Evolutionary conservation across 2,329 filamentous ascomycete genomes (phyloP).

Genomic region (Scedosporium apiospermum): DNA sequence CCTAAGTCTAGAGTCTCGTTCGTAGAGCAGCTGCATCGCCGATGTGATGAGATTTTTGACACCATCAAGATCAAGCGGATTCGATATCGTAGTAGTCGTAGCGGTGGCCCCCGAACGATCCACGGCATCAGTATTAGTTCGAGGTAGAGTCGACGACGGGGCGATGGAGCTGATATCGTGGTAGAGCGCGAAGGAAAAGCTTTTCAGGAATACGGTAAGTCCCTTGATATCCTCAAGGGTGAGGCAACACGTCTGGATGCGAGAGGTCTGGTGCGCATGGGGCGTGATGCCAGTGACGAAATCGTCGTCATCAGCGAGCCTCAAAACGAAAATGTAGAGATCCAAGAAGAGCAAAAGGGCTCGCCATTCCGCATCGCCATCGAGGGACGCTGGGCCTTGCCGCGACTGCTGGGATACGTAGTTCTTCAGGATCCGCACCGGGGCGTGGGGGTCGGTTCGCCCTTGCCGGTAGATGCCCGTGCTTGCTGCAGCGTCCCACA

Average conservation of each 20-base stretch:
- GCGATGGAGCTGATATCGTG: conserved; percentile 64
- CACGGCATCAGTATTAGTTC: not conserved
- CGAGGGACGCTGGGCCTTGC: conserved; percentile 4
- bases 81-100: conserved; percentile 9
- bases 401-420: conserved; percentile 12
- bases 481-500: conserved; percentile 58
- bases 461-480: conserved; percentile 21
- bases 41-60: conserved; percentile 73
- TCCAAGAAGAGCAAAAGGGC: conserved; percentile 86
- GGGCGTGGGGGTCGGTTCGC: conserved; percentile 7
- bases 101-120: conserved; percentile 14
- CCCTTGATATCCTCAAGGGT: conserved; percentile 60
- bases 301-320: conserved; percentile 93
- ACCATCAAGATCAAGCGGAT: conserved; percentile 58
- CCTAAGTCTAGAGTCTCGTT: conserved; percentile 78
- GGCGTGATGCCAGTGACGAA: conserved; percentile 60
- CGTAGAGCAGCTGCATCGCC: conserved; percentile 79
- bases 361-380: conserved; percentile 62
- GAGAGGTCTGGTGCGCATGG: conserved; percentile 29
- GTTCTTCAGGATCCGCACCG: conserved; percentile 12
- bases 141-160: conserved; percentile 6
- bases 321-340: conserved; percentile 83
- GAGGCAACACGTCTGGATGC: conserved; percentile 55
- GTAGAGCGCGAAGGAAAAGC: conserved; percentile 80
- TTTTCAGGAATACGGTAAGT: conserved; percentile 79